phyloP scores from a whole-genome alignment of 495 filamentous ascomycete species.

The Staphylotrichum longicolle region DNA sequence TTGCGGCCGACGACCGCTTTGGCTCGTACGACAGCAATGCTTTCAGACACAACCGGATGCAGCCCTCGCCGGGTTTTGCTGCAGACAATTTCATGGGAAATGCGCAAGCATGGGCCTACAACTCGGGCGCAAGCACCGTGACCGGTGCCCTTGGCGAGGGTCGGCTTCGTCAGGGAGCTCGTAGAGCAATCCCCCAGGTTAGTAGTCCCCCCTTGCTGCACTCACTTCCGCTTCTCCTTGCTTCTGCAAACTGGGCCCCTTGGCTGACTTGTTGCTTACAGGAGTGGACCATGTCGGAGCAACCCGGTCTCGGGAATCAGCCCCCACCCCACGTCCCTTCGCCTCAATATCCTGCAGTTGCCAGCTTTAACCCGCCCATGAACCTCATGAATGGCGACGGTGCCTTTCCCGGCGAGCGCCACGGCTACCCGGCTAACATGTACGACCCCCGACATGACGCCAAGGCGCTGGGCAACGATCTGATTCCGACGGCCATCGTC shows the following conservation, averaged over 20 bases:
- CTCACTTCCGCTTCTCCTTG: slow-evolving; percentile 7
- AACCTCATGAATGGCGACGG: slow-evolving; percentile 34
- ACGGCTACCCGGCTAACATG: slow-evolving; percentile 32
- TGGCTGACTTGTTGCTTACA: slow-evolving; percentile 20
- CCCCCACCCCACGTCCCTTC: slow-evolving; percentile 36
- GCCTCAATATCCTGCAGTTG: slow-evolving; percentile 31
- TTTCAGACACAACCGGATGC: slow-evolving; percentile 59
- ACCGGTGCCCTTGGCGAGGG: slow-evolving; percentile 49
- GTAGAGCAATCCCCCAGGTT: slow-evolving; percentile 50
- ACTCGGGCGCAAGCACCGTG: slow-evolving; percentile 45
- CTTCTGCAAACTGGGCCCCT: background rate
- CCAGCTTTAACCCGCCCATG: slow-evolving; percentile 30
- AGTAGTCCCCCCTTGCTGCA: slow-evolving; percentile 28
- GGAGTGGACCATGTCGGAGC: slow-evolving; percentile 51
- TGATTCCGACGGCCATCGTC: slow-evolving; percentile 97
- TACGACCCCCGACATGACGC: slow-evolving; percentile 37
- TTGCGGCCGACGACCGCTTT: slow-evolving; percentile 47
- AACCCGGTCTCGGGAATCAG: slow-evolving; percentile 42
- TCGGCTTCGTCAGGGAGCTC: slow-evolving; percentile 43
- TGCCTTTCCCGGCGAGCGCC: slow-evolving; percentile 31
- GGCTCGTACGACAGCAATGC: slow-evolving; percentile 53
- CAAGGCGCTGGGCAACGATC: slow-evolving; percentile 53
- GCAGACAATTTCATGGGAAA: slow-evolving; percentile 45
- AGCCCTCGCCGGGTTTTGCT: slow-evolving; percentile 47
- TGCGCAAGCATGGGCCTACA: slow-evolving; percentile 52